Evolutionary conservation across 306 rosid species (phyloP).

Genomic region (Ormosia semicastrata): DNA sequence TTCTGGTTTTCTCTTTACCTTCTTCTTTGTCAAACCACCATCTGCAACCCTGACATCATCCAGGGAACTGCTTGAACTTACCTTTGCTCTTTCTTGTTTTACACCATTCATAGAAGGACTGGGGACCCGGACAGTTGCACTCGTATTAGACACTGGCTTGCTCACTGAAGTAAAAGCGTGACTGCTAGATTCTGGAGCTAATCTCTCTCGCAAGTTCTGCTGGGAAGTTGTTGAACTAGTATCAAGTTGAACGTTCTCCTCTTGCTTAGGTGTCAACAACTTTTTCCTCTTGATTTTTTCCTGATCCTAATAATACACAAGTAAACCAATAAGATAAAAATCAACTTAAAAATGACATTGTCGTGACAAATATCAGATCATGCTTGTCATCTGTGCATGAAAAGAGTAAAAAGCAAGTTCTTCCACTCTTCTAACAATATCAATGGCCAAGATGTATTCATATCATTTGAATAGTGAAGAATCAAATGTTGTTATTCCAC

Average conservation of each 20-base stretch:
- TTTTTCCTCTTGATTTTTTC: constrained; percentile 83
- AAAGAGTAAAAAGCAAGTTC: not conserved
- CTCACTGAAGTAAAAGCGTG: constrained; percentile 42
- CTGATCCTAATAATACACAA: constrained; percentile 52
- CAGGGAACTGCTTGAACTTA: constrained; percentile 51
- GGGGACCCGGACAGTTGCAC: constrained; percentile 48
- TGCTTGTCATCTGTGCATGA: not conserved
- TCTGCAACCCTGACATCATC: constrained; percentile 66
- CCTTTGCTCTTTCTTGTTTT: constrained; percentile 74
- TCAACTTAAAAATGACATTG: not conserved
- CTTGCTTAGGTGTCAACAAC: constrained; percentile 57
- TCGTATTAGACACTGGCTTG: constrained; percentile 48
- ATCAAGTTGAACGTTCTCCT: constrained; percentile 58
- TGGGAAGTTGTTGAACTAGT: constrained; percentile 48
- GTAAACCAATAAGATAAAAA: constrained; percentile 15
- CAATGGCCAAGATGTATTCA: not conserved
- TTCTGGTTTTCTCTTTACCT: constrained; percentile 81
- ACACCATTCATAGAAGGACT: constrained; percentile 50
- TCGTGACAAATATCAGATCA: not conserved
- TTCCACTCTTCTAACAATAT: not conserved
- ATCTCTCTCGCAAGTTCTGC: constrained; percentile 55
- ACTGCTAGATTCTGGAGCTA: constrained; percentile 54
- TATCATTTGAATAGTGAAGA: not conserved
- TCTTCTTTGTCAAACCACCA: constrained; percentile 61
- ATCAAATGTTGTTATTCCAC: not conserved